Evolutionary conservation across 805 yeast genomes (phyloP).

Genomic region (Yamadazyma nakazawae): DNA sequence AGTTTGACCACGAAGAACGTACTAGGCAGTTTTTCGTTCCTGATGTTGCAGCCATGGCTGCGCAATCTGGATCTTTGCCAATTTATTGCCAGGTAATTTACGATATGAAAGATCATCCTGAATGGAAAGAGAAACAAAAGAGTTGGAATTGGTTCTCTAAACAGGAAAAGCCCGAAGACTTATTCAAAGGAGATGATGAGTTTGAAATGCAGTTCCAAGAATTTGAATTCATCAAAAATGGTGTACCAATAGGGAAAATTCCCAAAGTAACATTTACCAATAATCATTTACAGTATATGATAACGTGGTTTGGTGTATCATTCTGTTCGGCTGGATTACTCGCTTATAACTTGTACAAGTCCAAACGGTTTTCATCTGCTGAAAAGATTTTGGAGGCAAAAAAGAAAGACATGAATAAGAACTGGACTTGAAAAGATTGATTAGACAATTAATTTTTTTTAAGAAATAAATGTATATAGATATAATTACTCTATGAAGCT

Average conservation of each 20-base stretch:
- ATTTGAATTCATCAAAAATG: slow-evolving; percentile 63
- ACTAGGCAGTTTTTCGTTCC: slow-evolving; percentile 72
- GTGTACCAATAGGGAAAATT: slow-evolving; percentile 84
- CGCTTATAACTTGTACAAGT: slow-evolving; percentile 29
- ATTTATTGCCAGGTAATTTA: slow-evolving; percentile 72
- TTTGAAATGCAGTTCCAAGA: slow-evolving; percentile 39
- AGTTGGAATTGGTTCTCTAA: slow-evolving; percentile 2
- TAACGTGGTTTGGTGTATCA: slow-evolving; percentile 93
- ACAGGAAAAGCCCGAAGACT: slow-evolving; percentile 12
- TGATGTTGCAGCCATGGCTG: slow-evolving; percentile 80
- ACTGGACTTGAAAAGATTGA: not conserved
- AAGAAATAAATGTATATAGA: slow-evolving; percentile 1
- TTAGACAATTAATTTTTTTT: not conserved
- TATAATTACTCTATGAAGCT: slow-evolving; percentile 15
- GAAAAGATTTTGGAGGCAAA: slow-evolving; percentile 41
- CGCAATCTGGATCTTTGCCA: slow-evolving; percentile 62
- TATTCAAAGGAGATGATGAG: slow-evolving; percentile 16
- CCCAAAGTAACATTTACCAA: slow-evolving; percentile 83
- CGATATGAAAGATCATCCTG: slow-evolving; percentile 64
- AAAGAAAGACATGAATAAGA: slow-evolving; percentile 32
- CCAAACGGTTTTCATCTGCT: slow-evolving; percentile 30
- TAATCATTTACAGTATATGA: slow-evolving; percentile 86
- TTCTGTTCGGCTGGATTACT: slow-evolving; percentile 69
- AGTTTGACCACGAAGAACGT: slow-evolving; percentile 66
- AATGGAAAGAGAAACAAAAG: slow-evolving; percentile 26